Base-by-base conservation (phyloP, 78 protist species). In the Paratrimastix pyriformis region DNA sequence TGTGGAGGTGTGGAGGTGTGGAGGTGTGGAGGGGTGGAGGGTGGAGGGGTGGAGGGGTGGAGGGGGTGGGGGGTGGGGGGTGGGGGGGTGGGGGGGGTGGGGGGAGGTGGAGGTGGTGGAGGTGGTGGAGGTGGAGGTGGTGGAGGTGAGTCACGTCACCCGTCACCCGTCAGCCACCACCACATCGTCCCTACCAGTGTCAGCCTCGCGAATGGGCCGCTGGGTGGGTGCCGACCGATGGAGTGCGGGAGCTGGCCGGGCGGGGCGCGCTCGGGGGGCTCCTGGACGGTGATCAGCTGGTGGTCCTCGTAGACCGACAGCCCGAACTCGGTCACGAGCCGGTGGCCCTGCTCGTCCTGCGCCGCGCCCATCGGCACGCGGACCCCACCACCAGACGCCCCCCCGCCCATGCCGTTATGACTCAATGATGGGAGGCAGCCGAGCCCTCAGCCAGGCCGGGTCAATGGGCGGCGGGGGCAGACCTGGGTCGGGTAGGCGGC, bases 191-290 rank as follows among this genome's bases (percentile, higher is more conserved):
- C n/a, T n/a, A n/a, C n/a, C n/a, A n/a, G n/a, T n/a, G n/a, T n/a
- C n/a, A n/a, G n/a, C n/a, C n/a, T n/a, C n/a, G n/a, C n/a, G n/a
- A n/a, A n/a, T n/a, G n/a, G n/a, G n/a, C n/a, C n/a, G n/a, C n/a
- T n/a, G n/a, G n/a, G n/a, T n/a, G 29, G 37, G 21, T 29, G 11
- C 68, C 15, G 37, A 8, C 65, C 57, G 24, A 92, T 81, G 2
- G 95, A 87, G 18, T 95, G 84, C 18, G 99, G 99, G 13, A 97
- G 87, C 74, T 92, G 97, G 9, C 99, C 99, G 1, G 98, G 90
- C 29, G 98, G 98, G 18, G 98, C 93, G 3, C 85, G 37, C 82
- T 97, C 99, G 0, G 99, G 99, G 93, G 87, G 87, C 84, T 95
- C 99, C 45, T 93, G 98, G 18, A 80, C 6, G 0, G 66, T 0